Evolutionary conservation across 257 asterid genomes (phyloP).

Genomic region (Verbascum thapsus): DNA sequence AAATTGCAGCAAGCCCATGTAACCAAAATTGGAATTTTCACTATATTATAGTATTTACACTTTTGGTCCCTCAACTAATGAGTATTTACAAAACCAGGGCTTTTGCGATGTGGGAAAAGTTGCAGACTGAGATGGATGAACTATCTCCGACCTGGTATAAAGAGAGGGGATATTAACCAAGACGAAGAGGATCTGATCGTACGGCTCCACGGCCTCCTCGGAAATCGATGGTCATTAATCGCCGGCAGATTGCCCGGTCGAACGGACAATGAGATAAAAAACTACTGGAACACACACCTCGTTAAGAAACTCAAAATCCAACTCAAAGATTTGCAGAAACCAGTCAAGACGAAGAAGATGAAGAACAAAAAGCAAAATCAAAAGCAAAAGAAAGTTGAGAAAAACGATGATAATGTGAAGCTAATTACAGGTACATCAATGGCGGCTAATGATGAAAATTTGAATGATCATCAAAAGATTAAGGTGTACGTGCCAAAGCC

Average conservation of each 20-base stretch:
- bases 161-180: constrained; percentile 56
- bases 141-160: constrained; percentile 72
- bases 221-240: constrained; percentile 80
- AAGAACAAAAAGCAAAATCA: not conserved
- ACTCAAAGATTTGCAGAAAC: constrained; percentile 24
- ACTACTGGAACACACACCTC: constrained; percentile 71
- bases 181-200: constrained; percentile 78
- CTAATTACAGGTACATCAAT: too few species aligned
- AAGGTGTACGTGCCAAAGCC: constrained; percentile 54
- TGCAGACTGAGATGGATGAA: constrained; percentile 82
- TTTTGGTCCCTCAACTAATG: too few species aligned
- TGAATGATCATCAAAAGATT: not conserved
- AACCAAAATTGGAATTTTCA: too few species aligned
- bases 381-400: not conserved
- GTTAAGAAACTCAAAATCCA: constrained; percentile 45
- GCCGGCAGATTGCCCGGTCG: constrained; percentile 81
- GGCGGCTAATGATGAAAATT: not conserved
- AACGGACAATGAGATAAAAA: constrained; percentile 79
- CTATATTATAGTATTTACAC: too few species aligned
- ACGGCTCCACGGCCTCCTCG: constrained; percentile 61
- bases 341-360: not conserved
- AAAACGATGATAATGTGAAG: too few species aligned
- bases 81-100: too few species aligned
- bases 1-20: too few species aligned
- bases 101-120: constrained; percentile 78